Conservation (phyloP, 2,329 filamentous ascomycete species). For the Fusarium staphyleae region DNA sequence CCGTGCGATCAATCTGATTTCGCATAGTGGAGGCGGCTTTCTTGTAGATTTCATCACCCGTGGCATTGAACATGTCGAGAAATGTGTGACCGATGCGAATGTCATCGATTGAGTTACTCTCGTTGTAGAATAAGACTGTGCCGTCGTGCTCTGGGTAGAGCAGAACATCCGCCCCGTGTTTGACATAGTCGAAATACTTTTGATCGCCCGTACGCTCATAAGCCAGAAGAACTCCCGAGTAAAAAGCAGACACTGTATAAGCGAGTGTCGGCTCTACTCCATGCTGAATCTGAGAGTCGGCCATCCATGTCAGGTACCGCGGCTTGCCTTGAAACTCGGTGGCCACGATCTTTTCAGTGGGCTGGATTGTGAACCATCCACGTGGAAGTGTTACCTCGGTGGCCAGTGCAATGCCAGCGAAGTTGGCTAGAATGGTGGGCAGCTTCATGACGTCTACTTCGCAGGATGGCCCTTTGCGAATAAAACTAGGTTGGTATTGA, state of each 20-base stretch:
- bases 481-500: not conserved
- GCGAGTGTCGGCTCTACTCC: slow-evolving; percentile 38
- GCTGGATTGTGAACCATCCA: slow-evolving; percentile 27
- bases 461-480: not conserved
- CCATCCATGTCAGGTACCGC: slow-evolving; percentile 41
- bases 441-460: not conserved
- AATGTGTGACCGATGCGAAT: slow-evolving; percentile 29
- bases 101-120: slow-evolving; percentile 29
- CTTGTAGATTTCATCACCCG: slow-evolving; percentile 26
- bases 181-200: slow-evolving; percentile 38
- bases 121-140: slow-evolving; percentile 28
- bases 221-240: slow-evolving; percentile 21
- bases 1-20: slow-evolving; percentile 24
- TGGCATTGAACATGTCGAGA: slow-evolving; percentile 25
- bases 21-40: slow-evolving; percentile 21
- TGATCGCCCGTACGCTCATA: slow-evolving; percentile 35
- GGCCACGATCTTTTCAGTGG: slow-evolving; percentile 14
- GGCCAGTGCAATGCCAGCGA: slow-evolving; percentile 1
- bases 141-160: slow-evolving; percentile 36
- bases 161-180: slow-evolving; percentile 33
- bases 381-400: slow-evolving; percentile 9
- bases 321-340: slow-evolving; percentile 22
- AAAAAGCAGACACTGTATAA: slow-evolving; percentile 34
- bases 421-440: not conserved
- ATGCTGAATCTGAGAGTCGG: slow-evolving; percentile 40